phyloP scores from a whole-genome alignment of 352 stramenopile genomes.

The Globisporangium spinosum region DNA sequence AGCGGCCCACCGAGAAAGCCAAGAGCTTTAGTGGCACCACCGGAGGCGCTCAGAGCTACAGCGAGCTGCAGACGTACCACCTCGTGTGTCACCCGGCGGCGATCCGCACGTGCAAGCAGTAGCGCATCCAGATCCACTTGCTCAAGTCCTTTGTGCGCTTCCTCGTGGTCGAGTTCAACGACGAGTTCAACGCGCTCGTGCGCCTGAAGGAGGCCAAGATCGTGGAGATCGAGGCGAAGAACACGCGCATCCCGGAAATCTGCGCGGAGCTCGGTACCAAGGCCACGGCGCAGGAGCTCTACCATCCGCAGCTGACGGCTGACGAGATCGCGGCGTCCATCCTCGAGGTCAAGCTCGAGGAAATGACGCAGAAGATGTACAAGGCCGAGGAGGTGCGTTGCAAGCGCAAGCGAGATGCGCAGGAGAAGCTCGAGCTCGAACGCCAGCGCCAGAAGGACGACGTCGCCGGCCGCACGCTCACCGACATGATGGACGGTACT shows the following conservation, averaged over 20 bases:
- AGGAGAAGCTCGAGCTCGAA: conserved; percentile 33
- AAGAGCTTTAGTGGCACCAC: conserved; percentile 9
- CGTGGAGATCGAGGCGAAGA: conserved; percentile 87
- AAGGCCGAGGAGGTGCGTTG: conserved; percentile 65
- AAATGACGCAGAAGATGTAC: conserved; percentile 87
- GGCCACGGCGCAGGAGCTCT: conserved; percentile 27
- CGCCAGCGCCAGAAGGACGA: conserved; percentile 77
- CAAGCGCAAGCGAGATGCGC: conserved; percentile 40
- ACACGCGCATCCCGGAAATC: conserved; percentile 88
- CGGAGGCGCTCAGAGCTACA: conserved; percentile 16
- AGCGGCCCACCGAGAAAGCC: conserved; percentile 27
- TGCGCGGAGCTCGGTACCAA: conserved; percentile 44
- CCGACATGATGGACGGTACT: conserved; percentile 94
- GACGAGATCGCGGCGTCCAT: conserved; percentile 71
- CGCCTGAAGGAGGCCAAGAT: conserved; percentile 78
- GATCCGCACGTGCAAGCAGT: conserved; percentile 76
- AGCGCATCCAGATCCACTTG: conserved; percentile 85
- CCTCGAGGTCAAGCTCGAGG: conserved; percentile 54
- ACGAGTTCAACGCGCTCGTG: conserved; percentile 72
- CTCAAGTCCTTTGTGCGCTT: conserved; percentile 69
- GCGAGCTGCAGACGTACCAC: conserved; percentile 46
- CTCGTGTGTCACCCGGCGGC: conserved; percentile 88
- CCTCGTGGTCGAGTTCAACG: conserved; percentile 79
- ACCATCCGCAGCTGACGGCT: conserved; percentile 42
- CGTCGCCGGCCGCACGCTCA: conserved; percentile 66